Base-by-base conservation (phyloP, 1,139 yeast genomes). In the Suhomyces taliae region DNA sequence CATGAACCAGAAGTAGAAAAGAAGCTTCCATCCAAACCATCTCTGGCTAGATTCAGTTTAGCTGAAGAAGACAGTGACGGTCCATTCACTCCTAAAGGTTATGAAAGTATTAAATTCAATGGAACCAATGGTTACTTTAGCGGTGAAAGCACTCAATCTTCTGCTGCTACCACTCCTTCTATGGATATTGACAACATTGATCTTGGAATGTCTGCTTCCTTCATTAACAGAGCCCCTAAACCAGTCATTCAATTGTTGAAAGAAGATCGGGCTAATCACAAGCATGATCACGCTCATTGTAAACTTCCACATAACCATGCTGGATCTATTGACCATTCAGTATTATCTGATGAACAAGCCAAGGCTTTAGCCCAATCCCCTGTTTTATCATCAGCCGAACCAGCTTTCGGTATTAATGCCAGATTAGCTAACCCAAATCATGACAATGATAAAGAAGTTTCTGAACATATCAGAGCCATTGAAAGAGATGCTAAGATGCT, bases 321-420 rank as follows among this genome's bases (percentile, higher is more conserved):
- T 11, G 70, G 70, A 2, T 63, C 72, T 8, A 69, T 72, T 26
- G 69, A 72, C 50, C 71, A 66, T 42, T 53, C 63, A 5, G 68
- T 70, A 1, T 67, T 81, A 44, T 66, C 81, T 8, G 78, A 74
- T 48, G 69, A 67, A 33, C 85, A 82, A 62, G 79, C 78, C 12
- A 63, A 64, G 24, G 79, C 83, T 1, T 68, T 82, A 47, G 79
- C 85, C 4, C 67, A 68, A 45, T 79, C 86, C 1, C 85, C 83
- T 7, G 62, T 71, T 11, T 66, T 82, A 52, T 75, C 81, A 5
- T 77, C 85, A 5, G 82, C 76, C 4, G 86, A 82, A 52, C 87
- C 87, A 15, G 74, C 72, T 39, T 64, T 66, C 26, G 87, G 87
- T 44, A 62, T 65, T 43, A 68, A 74, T 37, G 80, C 84, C 3